Conservation (phyloP, 2,329 filamentous ascomycete species). For the Byssochlamys sp. region DNA sequence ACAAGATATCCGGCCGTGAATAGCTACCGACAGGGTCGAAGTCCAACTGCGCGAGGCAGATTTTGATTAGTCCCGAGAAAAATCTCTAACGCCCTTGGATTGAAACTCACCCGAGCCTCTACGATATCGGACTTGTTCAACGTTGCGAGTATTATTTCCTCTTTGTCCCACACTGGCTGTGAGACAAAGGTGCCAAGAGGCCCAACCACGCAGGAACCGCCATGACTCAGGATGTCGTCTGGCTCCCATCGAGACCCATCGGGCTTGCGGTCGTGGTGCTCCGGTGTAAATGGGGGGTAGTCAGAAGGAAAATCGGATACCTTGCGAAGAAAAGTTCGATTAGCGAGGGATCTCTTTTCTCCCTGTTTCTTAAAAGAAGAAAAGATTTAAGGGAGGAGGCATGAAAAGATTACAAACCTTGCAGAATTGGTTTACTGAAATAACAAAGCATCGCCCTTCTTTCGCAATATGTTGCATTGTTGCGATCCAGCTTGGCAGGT, state of each 20-base stretch:
- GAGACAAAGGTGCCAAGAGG: background rate
- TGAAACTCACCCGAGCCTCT: background rate
- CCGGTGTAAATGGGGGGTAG: slow-evolving; percentile 29
- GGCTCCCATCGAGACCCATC: slow-evolving; percentile 19
- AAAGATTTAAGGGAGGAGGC: too few relatives aligned
- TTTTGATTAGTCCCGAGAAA: background rate
- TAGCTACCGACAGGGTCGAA: slow-evolving; percentile 37
- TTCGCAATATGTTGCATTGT: slow-evolving; percentile 40
- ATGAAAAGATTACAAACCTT: slow-evolving; percentile 12
- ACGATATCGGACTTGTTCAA: background rate
- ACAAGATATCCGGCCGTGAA: slow-evolving; percentile 31
- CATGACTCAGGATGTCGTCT: background rate
- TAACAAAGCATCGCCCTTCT: slow-evolving; percentile 37
- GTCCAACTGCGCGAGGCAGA: slow-evolving; percentile 23
- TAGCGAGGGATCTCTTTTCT: too few relatives aligned
- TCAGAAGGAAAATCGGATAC: slow-evolving; percentile 33
- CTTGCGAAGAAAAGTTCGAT: background rate
- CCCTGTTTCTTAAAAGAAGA: too few relatives aligned
- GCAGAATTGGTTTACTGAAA: slow-evolving; percentile 31
- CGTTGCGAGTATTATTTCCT: background rate
- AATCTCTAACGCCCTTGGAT: background rate
- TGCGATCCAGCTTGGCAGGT: slow-evolving; percentile 27
- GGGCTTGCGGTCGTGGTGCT: slow-evolving; percentile 7
- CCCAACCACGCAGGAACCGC: background rate
- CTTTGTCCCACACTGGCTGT: background rate